A percentile compares a stretch with the other conserved stretches of the same genome.
Evolutionary conservation across 2,329 filamentous ascomycete species (phyloP).

Genomic region (Ambrosiella xylebori): DNA sequence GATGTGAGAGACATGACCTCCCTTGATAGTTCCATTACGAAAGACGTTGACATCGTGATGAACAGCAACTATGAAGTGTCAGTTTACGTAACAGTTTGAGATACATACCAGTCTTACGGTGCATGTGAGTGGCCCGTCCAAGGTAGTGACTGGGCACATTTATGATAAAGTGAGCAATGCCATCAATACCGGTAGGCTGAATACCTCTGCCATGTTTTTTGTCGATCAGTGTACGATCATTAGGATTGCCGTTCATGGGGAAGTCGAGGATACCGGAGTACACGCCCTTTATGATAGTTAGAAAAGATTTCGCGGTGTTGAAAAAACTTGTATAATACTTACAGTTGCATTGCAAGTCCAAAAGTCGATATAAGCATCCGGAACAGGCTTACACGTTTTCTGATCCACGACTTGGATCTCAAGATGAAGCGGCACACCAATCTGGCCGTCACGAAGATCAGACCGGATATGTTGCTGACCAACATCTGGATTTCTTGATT

Average conservation of each 20-base stretch:
- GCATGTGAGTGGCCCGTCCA: conserved; percentile 30
- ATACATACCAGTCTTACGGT: conserved; percentile 19
- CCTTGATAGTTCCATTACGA: conserved; percentile 21
- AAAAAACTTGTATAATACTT: conserved; percentile 7
- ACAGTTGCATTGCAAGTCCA: conserved; percentile 21
- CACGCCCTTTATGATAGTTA: conserved; percentile 16
- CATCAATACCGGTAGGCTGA: conserved; percentile 24
- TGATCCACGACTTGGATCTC: conserved; percentile 17
- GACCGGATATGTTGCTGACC: conserved; percentile 14
- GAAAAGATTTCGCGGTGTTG: not conserved
- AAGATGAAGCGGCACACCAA: conserved; percentile 15
- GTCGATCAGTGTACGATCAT: conserved; percentile 19
- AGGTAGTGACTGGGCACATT: conserved; percentile 29
- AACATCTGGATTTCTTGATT: conserved; percentile 10
- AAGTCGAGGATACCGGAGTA: conserved; percentile 22
- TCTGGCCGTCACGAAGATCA: conserved; percentile 14
- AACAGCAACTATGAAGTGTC: conserved; percentile 19
- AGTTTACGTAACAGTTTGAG: not conserved
- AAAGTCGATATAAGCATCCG: conserved; percentile 15
- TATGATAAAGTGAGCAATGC: conserved; percentile 27
- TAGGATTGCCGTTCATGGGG: conserved; percentile 27
- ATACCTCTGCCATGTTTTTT: conserved; percentile 23
- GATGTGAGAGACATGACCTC: conserved; percentile 34
- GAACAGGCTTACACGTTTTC: conserved; percentile 15
- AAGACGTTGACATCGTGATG: conserved; percentile 21